These are phyloP conservation scores for Thozetella sp. DNA, from an alignment of 495 filamentous ascomycete genomes.

Conservation along the genomic window DNA sequence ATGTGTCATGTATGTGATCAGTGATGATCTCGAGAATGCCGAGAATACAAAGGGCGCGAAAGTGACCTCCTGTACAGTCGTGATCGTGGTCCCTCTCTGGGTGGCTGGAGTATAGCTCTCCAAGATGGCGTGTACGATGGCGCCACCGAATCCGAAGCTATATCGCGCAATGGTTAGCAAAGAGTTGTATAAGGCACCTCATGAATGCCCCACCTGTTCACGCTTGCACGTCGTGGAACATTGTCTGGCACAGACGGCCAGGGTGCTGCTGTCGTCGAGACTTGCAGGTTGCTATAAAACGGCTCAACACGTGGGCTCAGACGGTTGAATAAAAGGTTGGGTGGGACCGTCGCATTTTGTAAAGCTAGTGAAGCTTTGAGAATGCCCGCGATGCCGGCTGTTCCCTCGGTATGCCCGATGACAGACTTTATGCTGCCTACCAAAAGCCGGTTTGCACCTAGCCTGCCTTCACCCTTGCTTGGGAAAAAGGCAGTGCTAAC, in stretches of 20 bases:
- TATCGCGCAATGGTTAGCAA: no score
- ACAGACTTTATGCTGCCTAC: not conserved
- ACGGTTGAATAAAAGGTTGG: conserved; percentile 55
- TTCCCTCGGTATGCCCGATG: conserved; percentile 50
- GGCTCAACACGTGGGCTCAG: conserved; percentile 50
- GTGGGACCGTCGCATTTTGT: conserved; percentile 51
- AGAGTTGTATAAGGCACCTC: no score
- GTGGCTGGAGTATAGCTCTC: conserved; percentile 3
- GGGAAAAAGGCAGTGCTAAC: conserved; percentile 13
- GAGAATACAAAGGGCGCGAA: not conserved
- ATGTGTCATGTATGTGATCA: not conserved
- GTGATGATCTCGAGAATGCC: not conserved
- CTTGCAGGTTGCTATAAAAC: conserved; percentile 36
- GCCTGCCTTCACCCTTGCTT: not conserved
- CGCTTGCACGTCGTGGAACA: conserved; percentile 45
- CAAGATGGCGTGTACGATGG: conserved; percentile 61
- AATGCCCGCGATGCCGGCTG: conserved; percentile 61
- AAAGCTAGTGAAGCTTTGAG: conserved; percentile 60
- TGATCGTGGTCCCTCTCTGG: not conserved
- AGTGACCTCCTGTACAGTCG: not conserved
- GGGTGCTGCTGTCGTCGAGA: conserved; percentile 36
- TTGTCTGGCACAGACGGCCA: conserved; percentile 54
- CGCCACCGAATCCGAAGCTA: conserved; percentile 53
- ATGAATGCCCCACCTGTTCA: conserved; percentile 25
- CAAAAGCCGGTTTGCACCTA: not conserved